phyloP scores from a whole-genome alignment of 2,329 filamentous ascomycete species.

The Fusarium brachygibbosum region DNA sequence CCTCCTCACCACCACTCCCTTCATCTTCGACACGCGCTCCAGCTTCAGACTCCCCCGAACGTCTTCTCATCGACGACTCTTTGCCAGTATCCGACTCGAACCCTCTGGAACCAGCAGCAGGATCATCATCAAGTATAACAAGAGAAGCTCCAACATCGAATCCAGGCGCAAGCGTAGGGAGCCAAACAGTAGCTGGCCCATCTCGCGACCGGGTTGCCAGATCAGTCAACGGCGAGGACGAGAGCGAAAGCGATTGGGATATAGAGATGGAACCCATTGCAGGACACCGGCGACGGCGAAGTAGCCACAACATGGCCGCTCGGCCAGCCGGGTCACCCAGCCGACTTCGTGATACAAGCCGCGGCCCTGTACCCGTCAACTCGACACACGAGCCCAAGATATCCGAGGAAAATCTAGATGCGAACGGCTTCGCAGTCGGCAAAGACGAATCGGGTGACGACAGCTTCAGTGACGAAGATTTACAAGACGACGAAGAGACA shows the following conservation, averaged over 20 bases:
- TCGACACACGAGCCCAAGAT: conserved; percentile 61
- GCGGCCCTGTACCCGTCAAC: conserved; percentile 43
- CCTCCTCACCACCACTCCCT: conserved; percentile 26
- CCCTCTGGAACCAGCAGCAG: conserved; percentile 14
- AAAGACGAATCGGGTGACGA: conserved; percentile 61
- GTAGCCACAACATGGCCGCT: conserved; percentile 58
- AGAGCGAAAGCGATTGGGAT: conserved; percentile 55
- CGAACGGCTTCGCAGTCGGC: conserved; percentile 46
- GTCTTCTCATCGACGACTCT: conserved; percentile 27
- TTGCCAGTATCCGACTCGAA: conserved; percentile 15
- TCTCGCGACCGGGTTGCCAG: conserved; percentile 32
- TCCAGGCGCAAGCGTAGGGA: conserved; percentile 24
- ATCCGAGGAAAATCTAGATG: conserved; percentile 57
- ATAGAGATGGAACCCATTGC: conserved; percentile 70
- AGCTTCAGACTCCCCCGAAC: conserved; percentile 27
- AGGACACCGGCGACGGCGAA: conserved; percentile 69
- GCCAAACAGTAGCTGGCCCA: conserved; percentile 35
- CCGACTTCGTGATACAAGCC: conserved; percentile 46
- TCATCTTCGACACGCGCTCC: conserved; percentile 22
- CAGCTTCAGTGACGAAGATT: conserved; percentile 76
- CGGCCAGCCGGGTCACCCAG: conserved; percentile 51
- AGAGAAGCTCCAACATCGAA: conserved; percentile 19
- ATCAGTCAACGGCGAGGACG: conserved; percentile 51
- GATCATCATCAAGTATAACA: conserved; percentile 24
- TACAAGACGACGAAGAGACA: conserved; percentile 90